Evolutionary conservation across 2,329 filamentous ascomycete species (phyloP).

Genomic region (Xylaria multiplex): DNA sequence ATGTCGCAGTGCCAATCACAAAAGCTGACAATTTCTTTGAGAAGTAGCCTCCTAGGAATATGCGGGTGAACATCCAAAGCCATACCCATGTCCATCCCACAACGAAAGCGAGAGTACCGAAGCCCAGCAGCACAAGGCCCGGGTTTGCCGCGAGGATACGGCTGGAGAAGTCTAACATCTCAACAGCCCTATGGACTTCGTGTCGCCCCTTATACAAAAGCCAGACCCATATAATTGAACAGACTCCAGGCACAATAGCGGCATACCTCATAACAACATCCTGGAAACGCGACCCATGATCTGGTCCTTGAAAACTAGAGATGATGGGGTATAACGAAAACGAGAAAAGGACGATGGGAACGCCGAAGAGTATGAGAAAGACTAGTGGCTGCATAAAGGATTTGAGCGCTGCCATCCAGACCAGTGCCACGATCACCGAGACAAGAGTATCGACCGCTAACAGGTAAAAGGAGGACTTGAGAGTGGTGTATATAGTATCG

Average conservation of each 20-base stretch:
- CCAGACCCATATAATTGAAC: constrained; percentile 83
- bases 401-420: constrained; percentile 89
- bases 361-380: constrained; percentile 80
- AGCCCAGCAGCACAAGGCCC: constrained; percentile 83
- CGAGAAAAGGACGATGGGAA: constrained; percentile 85
- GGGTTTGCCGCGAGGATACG: constrained; percentile 87
- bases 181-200: constrained; percentile 82
- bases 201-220: constrained; percentile 82
- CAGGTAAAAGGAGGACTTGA: constrained; percentile 87
- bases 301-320: constrained; percentile 83
- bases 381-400: constrained; percentile 90
- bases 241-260: constrained; percentile 77
- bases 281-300: constrained; percentile 81
- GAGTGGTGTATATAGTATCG: constrained; percentile 92
- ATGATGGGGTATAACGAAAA: constrained; percentile 93
- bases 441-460: constrained; percentile 91
- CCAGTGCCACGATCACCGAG: constrained; percentile 84
- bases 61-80: constrained; percentile 94
- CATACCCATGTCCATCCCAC: constrained; percentile 95
- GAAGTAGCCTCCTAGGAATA: constrained; percentile 93
- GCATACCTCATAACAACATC: constrained; percentile 90
- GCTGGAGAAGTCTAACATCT: constrained; percentile 91
- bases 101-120: constrained; percentile 77
- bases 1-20: constrained; percentile 86
- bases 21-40: constrained; percentile 71